Evolutionary conservation across 352 stramenopile genomes (phyloP), one percentile per base, ranked within the genome.

Genomic region (Pythium guiyangense): DNA sequence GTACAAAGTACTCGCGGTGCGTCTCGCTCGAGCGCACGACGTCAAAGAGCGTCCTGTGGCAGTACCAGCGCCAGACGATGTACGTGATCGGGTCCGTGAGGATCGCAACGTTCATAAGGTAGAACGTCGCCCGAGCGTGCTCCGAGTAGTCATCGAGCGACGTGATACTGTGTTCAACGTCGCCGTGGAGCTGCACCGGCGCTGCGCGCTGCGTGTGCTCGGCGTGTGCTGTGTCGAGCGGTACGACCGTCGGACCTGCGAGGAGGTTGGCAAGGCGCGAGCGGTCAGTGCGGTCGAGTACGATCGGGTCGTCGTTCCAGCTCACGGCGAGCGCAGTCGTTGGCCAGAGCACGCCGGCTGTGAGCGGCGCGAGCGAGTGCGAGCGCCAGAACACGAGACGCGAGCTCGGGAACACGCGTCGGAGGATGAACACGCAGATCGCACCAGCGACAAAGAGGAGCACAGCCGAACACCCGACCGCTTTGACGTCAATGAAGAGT

Each of bases 71-170:
- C 54, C 31, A 60, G 3, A 15, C 18, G 45, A 54, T 4, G 15
- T 15, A 55, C 46, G 44, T 39, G 47, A 61, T 6, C 18, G 68
- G 68, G 22, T 76, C 68, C 0, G 61, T 66, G 54, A 76, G 60
- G 11, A 63, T 51, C 50, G 56, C 57, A 45, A 71, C 54, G 43
- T 73, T 73, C 44, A 66, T 62, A 17, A 76, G 50, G 17, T 62
- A 62, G 9, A 70, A 37, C n/a, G 63, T 52, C 0, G 46, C 18
- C 20, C 54, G 31, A 14, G 47, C 26, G 5, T n/a, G 14, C 5
- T 48, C 22, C 2, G 29, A 50, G 18, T 42, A 62, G 59, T 59
- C 48, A 57, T 3, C 58, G n/a, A 52, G 47, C 54, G 45, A 40
- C 44, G 9, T 22, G 22, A 22, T 22, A 22, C 22, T 22, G 22